phyloP scores from a whole-genome alignment of 331 rosid species.

The Acacia concinna region DNA sequence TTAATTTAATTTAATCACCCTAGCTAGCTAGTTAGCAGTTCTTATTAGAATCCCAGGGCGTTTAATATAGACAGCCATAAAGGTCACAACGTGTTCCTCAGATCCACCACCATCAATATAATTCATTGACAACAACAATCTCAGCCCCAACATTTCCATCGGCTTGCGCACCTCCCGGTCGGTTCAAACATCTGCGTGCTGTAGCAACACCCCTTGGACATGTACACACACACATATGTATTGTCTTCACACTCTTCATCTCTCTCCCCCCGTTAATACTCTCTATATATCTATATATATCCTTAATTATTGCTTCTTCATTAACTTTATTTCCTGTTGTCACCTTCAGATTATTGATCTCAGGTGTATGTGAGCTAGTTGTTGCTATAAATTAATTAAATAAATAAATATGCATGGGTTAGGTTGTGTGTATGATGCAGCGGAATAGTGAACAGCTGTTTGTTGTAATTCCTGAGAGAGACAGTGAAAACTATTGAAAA shows the following conservation, averaged over 20 bases:
- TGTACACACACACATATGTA: background rate
- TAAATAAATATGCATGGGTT: background rate
- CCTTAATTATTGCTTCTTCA: background rate
- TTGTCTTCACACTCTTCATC: background rate
- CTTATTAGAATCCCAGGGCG: background rate
- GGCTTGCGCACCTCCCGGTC: conserved; percentile 46
- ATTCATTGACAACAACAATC: conserved; percentile 39
- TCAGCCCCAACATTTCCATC: conserved; percentile 47
- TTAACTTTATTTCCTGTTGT: background rate
- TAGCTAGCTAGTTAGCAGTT: background rate
- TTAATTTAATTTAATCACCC: too few species aligned
- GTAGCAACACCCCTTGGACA: background rate
- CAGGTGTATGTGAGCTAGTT: background rate
- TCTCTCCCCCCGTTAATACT: background rate
- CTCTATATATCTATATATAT: too few species aligned
- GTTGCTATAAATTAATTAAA: background rate
- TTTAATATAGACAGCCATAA: background rate
- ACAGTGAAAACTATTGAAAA: conserved; percentile 13
- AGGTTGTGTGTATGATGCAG: background rate
- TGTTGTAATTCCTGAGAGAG: background rate
- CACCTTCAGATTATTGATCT: background rate
- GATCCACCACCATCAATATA: background rate
- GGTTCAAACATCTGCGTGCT: conserved; percentile 29
- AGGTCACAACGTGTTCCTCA: conserved; percentile 8
- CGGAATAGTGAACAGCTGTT: background rate